Base-by-base conservation (phyloP, 176 grass and related monocot genomes). In the barley (Hordeum vulgare) region DNA sequence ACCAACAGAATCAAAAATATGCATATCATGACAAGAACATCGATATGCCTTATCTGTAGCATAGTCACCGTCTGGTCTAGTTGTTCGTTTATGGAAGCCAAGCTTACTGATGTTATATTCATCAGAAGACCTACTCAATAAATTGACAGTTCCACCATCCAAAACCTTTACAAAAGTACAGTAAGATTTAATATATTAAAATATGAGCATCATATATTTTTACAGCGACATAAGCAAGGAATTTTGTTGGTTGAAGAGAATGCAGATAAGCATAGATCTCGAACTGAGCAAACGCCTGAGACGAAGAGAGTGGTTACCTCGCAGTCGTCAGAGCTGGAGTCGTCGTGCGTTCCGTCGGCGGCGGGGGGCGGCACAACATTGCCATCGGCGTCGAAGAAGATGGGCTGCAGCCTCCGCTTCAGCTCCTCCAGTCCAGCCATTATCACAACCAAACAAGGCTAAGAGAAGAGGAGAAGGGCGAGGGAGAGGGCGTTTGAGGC, bases 81-180 rank as follows among this genome's bases (percentile, higher is more conserved):
- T 76, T 58, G 66, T 70, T 64, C 81, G 54, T 80, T 88, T 91
- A 81, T 94, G 92, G 71, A 94, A 89, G 58, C 92, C 93, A 84
- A 75, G 87, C 83, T 95, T 93, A 85, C 93, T 98, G 80, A 98
- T 98, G 77, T 98, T 95, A 83, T 98, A 98, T 66, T 90, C 91
- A 61, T 85, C 96, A 9, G 86, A 86, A 28, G 96, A 95, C 86
- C 86, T 89, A 88, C 96, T 98, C 29, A 91, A 83, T 59, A 98
- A 93, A 83, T 98, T 98, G 59, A 98, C 87, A n/a, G 93, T 90
- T 84, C 89, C 93, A 84, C 59, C 76, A 88, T 98, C 96, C 59
- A 90, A 92, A 59, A 88, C 88, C 96, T 98, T 82, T 80, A 81
- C 24, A 66, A 74, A 80, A 66, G 10, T n/a, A n/a, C n/a, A n/a